phyloP scores from a whole-genome alignment of 140 eudicot species.

The Cichorium intybus region DNA sequence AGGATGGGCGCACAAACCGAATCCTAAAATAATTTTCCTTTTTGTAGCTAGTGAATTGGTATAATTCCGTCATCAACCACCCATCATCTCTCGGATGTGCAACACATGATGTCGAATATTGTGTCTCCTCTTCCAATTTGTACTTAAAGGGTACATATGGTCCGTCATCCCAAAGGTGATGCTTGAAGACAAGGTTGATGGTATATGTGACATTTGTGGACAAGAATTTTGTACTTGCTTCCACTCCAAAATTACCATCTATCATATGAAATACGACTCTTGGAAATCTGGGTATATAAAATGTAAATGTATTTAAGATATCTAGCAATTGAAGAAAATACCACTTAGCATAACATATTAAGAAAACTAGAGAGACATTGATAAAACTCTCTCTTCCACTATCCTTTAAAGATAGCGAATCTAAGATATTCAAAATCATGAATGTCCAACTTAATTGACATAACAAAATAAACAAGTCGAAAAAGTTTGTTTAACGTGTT shows the following conservation, averaged over 20 bases:
- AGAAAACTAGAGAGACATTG: background rate
- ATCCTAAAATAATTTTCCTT: background rate
- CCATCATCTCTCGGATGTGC: constrained; percentile 2
- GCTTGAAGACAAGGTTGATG: constrained; percentile 14
- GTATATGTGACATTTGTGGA: constrained; percentile 17
- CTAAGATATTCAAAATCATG: too few relatives aligned
- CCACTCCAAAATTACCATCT: background rate
- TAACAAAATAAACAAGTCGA: too few relatives aligned
- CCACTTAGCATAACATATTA: background rate
- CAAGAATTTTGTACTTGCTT: constrained; percentile 2
- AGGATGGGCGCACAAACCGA: background rate
- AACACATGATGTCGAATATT: background rate
- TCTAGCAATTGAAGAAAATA: background rate
- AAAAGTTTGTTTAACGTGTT: too few relatives aligned
- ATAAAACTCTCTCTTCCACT: too few relatives aligned
- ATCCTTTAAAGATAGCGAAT: too few relatives aligned
- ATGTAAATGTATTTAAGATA: background rate
- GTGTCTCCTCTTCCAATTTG: background rate
- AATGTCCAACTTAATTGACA: too few relatives aligned
- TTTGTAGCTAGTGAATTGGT: background rate
- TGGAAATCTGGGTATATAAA: constrained; percentile 6
- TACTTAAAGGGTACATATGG: background rate
- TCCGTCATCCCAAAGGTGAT: background rate
- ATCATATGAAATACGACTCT: background rate
- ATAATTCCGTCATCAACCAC: background rate